These are phyloP conservation scores for Apiospora marii DNA, from an alignment of 2,329 filamentous ascomycete species.

Conservation along the genomic window DNA sequence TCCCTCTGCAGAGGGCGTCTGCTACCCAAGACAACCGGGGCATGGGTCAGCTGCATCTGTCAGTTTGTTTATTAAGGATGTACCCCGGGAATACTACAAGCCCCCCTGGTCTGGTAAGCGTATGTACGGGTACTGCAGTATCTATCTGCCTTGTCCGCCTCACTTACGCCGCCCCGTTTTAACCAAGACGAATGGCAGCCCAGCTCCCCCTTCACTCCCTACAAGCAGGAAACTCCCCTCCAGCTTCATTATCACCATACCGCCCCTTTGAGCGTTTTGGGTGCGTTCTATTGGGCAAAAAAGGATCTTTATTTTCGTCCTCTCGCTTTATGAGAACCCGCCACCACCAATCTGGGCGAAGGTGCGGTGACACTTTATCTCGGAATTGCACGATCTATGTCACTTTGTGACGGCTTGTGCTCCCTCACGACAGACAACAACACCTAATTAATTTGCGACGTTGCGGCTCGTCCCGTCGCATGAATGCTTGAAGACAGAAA, in stretches of 20 bases:
- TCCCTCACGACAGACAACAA: background rate
- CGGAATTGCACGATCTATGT: background rate
- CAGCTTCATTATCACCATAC: background rate
- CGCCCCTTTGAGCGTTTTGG: background rate
- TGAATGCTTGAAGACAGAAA: background rate
- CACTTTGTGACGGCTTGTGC: background rate
- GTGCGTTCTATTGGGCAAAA: background rate
- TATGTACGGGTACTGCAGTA: conserved; percentile 28
- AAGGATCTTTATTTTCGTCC: background rate
- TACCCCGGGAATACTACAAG: conserved; percentile 1
- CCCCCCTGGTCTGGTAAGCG: conserved; percentile 15
- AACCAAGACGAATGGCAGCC: conserved; percentile 30
- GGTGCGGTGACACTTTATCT: background rate
- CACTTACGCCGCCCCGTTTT: conserved; percentile 42
- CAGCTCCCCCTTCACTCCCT: background rate
- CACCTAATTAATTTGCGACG: no score
- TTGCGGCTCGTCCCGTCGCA: conserved; percentile 7
- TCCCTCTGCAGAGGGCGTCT: background rate
- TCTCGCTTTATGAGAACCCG: background rate
- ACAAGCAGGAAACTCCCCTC: background rate
- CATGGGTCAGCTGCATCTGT: conserved; percentile 12
- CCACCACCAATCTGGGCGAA: background rate
- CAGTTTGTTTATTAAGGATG: conserved; percentile 1
- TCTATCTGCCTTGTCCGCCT: conserved; percentile 39
- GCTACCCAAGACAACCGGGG: background rate